These are phyloP conservation scores for Alnus rubra DNA, from an alignment of 306 rosid species.

Conservation along the genomic window DNA sequence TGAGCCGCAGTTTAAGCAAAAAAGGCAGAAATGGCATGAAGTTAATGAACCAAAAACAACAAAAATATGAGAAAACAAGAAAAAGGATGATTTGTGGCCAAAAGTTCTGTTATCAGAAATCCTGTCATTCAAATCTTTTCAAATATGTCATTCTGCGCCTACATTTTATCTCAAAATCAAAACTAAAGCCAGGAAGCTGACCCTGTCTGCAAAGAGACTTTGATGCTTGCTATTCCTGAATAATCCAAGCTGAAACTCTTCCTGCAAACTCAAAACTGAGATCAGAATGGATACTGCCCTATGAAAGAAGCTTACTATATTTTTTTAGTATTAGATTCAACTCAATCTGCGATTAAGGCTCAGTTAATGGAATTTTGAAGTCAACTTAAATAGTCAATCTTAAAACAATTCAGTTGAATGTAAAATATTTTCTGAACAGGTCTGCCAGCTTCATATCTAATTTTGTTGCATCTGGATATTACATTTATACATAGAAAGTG, in stretches of 20 bases:
- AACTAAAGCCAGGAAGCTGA: constrained; percentile 17
- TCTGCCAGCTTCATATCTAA: neutral
- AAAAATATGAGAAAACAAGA: too few relatives aligned
- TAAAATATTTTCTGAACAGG: neutral
- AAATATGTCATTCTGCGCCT: too few relatives aligned
- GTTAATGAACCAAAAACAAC: too few relatives aligned
- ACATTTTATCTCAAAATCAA: too few relatives aligned
- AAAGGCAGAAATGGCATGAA: neutral
- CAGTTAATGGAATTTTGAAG: neutral
- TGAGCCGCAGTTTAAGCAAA: neutral
- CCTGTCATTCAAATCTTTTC: too few relatives aligned
- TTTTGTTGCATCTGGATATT: neutral
- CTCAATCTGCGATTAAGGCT: neutral
- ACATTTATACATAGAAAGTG: neutral
- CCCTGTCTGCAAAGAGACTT: constrained; percentile 51
- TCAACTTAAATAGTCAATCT: neutral
- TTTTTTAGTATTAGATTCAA: neutral
- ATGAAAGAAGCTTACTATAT: neutral
- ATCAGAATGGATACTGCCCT: neutral
- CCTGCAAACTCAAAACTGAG: constrained; percentile 30
- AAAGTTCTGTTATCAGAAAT: too few relatives aligned
- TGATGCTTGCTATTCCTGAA: constrained; percentile 46
- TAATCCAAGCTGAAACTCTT: constrained; percentile 61
- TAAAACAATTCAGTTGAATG: neutral
- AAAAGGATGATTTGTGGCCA: too few relatives aligned